Evolutionary conservation across 495 filamentous ascomycete species (phyloP), one percentile per base, ranked within the genome.

Genomic region (Penicillium ucsense): DNA sequence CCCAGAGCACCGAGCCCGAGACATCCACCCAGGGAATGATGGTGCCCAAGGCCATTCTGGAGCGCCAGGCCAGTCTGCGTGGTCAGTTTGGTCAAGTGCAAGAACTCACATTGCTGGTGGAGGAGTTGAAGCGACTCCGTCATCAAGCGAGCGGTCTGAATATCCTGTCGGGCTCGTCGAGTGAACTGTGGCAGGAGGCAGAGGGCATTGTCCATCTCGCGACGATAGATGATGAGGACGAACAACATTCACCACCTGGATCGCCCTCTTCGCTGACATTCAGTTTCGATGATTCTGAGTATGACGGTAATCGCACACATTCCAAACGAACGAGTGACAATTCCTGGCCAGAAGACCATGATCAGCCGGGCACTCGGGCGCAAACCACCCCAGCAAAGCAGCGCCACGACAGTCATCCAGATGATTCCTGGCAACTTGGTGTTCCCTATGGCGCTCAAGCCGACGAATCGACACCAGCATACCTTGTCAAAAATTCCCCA

Each of bases 81-180:
- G 88, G 87, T 10, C 86, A 94, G 59, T 87, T 88, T 34, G 88
- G 87, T 27, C 86, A 90, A 49, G 88, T 94, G 11, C 80, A 88
- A 37, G 88, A 94, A 63, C 67, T 94, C 42, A 90, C 86, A 7
- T 61, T 91, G 20, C 66, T 94, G 8, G 88, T 94, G 40, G 82
- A 89, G 60, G 77, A 92, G 43, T 72, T 90, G 41, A 89, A 88
- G 48, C 81, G 85, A 28, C 68, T 86, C 42, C 70, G 78, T 27
- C 66, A 76, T 39, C 71, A 77, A 47, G 88, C 80, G 6, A 80
- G 76, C 40, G 76, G 82, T 33, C 76, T 86, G 56, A 76, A 76
- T 33, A 71, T 91, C 41, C 65, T 86, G 28, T 56, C 74, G 47
- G 85, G 85, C 0, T 65, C 77, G 3, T 78, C 81, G 8, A 71